phyloP scores from a whole-genome alignment of 805 yeast species.

The Metschnikowia kofuensis region DNA sequence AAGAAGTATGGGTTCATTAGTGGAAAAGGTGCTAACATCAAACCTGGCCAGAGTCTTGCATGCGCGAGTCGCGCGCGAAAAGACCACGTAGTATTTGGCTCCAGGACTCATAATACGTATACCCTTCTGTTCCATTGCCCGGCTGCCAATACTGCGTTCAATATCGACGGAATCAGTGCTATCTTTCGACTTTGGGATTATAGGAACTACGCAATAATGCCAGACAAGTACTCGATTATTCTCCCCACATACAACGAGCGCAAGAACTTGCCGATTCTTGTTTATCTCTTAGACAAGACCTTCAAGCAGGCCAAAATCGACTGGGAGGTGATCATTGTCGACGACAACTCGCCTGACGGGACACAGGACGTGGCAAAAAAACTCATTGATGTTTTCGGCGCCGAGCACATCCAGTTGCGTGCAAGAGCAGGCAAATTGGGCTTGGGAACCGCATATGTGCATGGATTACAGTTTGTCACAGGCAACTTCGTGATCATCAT shows the following conservation, averaged over 20 bases:
- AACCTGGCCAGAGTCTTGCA: not conserved
- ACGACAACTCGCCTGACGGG: constrained; percentile 80
- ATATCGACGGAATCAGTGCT: too few species aligned
- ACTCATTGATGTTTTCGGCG: constrained; percentile 55
- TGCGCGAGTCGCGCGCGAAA: constrained; percentile 4
- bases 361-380: constrained; percentile 70
- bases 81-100: constrained; percentile 4
- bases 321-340: constrained; percentile 79
- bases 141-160: too few species aligned
- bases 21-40: too few species aligned
- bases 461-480: constrained; percentile 66
- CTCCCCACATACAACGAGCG: constrained; percentile 78
- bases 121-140: too few species aligned
- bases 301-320: constrained; percentile 54
- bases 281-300: constrained; percentile 66
- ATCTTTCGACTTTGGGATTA: too few species aligned
- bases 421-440: constrained; percentile 79
- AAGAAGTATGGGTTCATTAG: too few species aligned
- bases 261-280: constrained; percentile 59
- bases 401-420: constrained; percentile 57
- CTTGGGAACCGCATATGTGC: constrained; percentile 77
- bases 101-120: too few species aligned
- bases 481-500: constrained; percentile 76
- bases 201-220: constrained; percentile 3
- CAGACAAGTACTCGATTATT: constrained; percentile 65